phyloP scores from a whole-genome alignment of 768 basidiomycete species.

The Leucosporidium yakuticum region DNA sequence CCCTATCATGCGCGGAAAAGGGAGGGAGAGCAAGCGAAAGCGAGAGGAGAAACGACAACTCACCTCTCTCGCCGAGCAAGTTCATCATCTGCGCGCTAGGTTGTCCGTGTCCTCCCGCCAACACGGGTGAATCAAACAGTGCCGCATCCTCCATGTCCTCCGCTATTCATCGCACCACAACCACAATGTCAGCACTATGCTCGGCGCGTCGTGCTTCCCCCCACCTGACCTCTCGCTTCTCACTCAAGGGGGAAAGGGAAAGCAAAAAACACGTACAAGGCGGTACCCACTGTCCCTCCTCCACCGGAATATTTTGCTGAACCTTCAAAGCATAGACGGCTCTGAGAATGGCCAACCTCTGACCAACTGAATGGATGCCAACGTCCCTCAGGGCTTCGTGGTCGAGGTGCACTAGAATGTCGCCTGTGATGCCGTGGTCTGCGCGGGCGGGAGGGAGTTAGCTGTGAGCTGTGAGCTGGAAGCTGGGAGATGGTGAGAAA shows the following conservation, averaged over 20 bases:
- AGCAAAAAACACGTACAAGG: conserved; percentile 54
- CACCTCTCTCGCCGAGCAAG: conserved; percentile 25
- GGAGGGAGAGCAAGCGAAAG: neutral
- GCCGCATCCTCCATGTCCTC: conserved; percentile 20
- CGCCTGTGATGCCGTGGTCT: conserved; percentile 92
- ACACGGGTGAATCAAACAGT: no score
- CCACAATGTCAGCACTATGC: no score
- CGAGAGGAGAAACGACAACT: neutral
- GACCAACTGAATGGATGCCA: conserved; percentile 84
- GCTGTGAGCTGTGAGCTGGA: neutral
- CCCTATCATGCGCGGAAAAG: neutral
- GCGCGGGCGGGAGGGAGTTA: conserved; percentile 16
- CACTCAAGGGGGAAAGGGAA: neutral
- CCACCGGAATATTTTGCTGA: conserved; percentile 71
- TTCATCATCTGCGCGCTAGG: conserved; percentile 19
- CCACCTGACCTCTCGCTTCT: neutral
- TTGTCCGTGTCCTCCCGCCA: conserved; percentile 7
- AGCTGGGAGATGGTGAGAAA: no score
- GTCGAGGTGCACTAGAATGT: conserved; percentile 76
- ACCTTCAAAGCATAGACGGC: conserved; percentile 85
- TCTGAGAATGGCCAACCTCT: conserved; percentile 84
- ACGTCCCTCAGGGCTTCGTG: conserved; percentile 77
- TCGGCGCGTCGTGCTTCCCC: neutral
- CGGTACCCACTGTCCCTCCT: conserved; percentile 76
- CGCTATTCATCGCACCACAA: no score